These are phyloP conservation scores for Striga hermonthica DNA, from an alignment of 305 asterid genomes.

Conservation along the genomic window DNA sequence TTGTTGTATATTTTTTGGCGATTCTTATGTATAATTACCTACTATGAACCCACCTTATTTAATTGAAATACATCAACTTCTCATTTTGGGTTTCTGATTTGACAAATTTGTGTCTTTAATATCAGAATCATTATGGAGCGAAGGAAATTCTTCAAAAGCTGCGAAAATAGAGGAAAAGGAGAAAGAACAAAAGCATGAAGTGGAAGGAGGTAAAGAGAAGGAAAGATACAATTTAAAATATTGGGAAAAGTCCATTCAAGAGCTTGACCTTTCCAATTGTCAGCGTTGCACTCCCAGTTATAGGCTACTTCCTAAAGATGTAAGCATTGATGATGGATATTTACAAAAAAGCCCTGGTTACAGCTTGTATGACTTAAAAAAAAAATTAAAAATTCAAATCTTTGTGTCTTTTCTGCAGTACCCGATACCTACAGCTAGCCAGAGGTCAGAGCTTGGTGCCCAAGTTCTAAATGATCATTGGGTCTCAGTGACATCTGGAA, in stretches of 20 bases:
- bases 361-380: neutral
- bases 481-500: constrained; percentile 96
- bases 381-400: too few relatives aligned
- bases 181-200: constrained; percentile 64
- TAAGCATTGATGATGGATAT: constrained; percentile 35
- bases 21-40: constrained; percentile 8
- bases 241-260: constrained; percentile 90
- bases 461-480: constrained; percentile 80
- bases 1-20: neutral
- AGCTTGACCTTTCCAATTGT: constrained; percentile 88
- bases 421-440: constrained; percentile 78
- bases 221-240: constrained; percentile 69
- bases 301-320: constrained; percentile 93
- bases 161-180: constrained; percentile 68
- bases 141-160: constrained; percentile 69
- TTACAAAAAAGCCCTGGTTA: constrained; percentile 19
- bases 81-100: constrained; percentile 30
- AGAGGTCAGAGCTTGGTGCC: constrained; percentile 78
- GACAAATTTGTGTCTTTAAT: constrained; percentile 30
- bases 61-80: too few relatives aligned
- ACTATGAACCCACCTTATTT: neutral
- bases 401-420: constrained; percentile 47
- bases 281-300: constrained; percentile 86
- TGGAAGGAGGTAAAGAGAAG: constrained; percentile 71
- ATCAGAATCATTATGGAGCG: constrained; percentile 76